Evolutionary conservation across 805 yeast genomes (phyloP).

Genomic region (Tetrapisispora phaffii): DNA sequence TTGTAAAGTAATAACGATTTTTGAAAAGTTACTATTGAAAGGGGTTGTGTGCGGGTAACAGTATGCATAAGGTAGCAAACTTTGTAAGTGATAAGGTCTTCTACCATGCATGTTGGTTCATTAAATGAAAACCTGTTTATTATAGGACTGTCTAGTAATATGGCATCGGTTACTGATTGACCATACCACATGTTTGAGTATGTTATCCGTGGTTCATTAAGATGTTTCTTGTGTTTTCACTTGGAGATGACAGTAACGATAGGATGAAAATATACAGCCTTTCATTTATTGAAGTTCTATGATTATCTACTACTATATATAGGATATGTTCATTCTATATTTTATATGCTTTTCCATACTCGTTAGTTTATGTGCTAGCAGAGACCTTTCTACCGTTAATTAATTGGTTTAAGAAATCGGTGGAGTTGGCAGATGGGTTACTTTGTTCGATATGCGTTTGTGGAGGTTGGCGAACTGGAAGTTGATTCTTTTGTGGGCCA

Average conservation of each 20-base stretch:
- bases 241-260: no score
- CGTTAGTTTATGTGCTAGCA: conserved; percentile 10
- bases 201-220: no score
- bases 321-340: neutral
- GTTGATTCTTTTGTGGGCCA: conserved; percentile 5
- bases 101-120: no score
- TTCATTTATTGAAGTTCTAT: neutral
- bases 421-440: conserved; percentile 43
- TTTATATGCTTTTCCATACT: neutral
- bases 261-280: neutral
- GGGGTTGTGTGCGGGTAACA: neutral
- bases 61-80: neutral
- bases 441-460: conserved; percentile 7
- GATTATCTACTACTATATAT: neutral
- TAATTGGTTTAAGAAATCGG: conserved; percentile 74
- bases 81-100: no score
- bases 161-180: no score
- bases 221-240: no score
- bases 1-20: neutral
- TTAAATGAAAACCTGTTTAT: no score
- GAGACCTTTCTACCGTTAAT: conserved; percentile 62
- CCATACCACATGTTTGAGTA: no score
- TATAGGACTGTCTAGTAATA: no score
- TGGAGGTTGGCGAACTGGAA: conserved; percentile 9
- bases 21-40: neutral